A percentile compares a stretch with the other conserved stretches of the same genome.
Conservation (phyloP, 2,329 filamentous ascomycete species). For the Alternaria hordeiaustralica region DNA sequence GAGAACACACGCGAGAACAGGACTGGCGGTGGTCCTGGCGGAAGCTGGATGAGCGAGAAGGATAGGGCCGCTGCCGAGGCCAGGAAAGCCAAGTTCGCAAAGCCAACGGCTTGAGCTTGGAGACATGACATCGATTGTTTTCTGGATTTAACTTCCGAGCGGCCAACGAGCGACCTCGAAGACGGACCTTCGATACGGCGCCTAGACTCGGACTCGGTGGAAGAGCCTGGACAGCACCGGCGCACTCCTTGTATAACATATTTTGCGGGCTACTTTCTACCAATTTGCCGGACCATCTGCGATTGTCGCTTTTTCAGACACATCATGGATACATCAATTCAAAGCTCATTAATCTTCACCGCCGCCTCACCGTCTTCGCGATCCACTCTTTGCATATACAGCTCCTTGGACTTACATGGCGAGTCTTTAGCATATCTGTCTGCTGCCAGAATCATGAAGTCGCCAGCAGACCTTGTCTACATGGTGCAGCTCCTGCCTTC, state of each 20-base stretch:
- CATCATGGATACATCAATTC: slow-evolving; percentile 34
- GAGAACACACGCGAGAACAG: slow-evolving; percentile 31
- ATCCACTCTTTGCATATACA: slow-evolving; percentile 1
- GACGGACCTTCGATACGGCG: slow-evolving; percentile 8
- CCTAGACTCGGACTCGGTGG: slow-evolving; percentile 11
- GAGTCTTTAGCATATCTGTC: background rate
- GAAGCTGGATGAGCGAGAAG: slow-evolving; percentile 52
- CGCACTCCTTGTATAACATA: slow-evolving; percentile 32
- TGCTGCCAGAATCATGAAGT: background rate
- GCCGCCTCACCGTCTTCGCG: slow-evolving; percentile 4
- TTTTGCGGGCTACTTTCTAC: slow-evolving; percentile 30
- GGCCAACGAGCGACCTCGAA: slow-evolving; percentile 6
- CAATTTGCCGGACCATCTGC: slow-evolving; percentile 26
- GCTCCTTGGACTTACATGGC: background rate
- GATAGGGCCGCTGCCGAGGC: slow-evolving; percentile 54
- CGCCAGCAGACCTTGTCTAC: background rate
- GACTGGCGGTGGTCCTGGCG: slow-evolving; percentile 18
- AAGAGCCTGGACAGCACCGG: slow-evolving; percentile 20
- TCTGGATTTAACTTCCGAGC: slow-evolving; percentile 7
- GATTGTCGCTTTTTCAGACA: slow-evolving; percentile 26
- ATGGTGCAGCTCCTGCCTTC: background rate
- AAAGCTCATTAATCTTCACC: slow-evolving; percentile 22
- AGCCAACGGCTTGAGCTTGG: slow-evolving; percentile 32
- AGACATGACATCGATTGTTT: slow-evolving; percentile 1
- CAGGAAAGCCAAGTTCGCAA: slow-evolving; percentile 53